Evolutionary conservation across 306 rosid species (phyloP), one percentile per base, ranked within the genome.

Genomic region (Urtica urens): DNA sequence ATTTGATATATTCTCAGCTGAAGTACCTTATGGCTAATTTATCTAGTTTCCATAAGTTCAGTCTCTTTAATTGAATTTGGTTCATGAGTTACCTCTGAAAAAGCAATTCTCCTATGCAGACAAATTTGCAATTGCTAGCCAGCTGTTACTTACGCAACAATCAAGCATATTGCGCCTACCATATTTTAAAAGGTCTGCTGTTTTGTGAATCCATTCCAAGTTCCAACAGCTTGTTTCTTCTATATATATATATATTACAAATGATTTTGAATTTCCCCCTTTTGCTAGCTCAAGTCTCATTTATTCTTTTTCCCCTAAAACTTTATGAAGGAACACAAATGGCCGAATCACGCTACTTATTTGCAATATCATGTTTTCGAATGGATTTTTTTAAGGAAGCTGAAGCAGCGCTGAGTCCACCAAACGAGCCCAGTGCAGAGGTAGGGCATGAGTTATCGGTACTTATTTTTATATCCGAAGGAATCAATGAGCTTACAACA

Each of bases 301-400:
- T 49, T 71, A 50, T 51, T 57, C 25, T 14, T 69, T 53, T 38
- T 74, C 35, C 56, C 60, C 72, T 68, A 43, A 33, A 58, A 51
- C 65, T n/a, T n/a, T n/a, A 52, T 70, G 82, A 79, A 90, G 97
- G 97, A 64, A 69, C 78, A 46, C 85, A 71, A 69, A 74, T 77
- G 92, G 82, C 95, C 75, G 92, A 81, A 75, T 90, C 95, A 49
- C 88, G 97, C 66, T 90, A 90, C 85, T 68, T 90, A 94, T 85
- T 85, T 90, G 97, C 97, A 19, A 59, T 77, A 72, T 90, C 97
- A 37, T 90, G 97, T 84, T 90, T 79, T 77, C 95, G 82, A 64
- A 78, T 90, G 95, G 82, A 79, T 79, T 86, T 79, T 72, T 92
- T 84, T 13, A 76, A 68, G 3, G 97, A 85, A 68, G 95, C 95